Evolutionary conservation across 345 rosid species (phyloP).

Genomic region (Cardamine chenopodiifolia): DNA sequence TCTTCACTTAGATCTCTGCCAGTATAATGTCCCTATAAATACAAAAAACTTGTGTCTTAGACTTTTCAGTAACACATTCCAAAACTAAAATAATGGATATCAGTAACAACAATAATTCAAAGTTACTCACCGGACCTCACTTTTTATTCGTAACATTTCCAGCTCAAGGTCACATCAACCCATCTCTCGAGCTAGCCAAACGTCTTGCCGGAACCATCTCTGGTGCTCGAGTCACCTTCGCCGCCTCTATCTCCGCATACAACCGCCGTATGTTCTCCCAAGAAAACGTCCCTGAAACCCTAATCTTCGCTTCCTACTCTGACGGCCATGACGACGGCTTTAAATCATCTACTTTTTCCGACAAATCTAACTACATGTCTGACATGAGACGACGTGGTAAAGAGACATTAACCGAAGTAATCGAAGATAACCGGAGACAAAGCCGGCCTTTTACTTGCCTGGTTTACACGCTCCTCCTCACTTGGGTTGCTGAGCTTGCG

Average conservation of each 20-base stretch:
- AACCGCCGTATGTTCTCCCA: slow-evolving; percentile 46
- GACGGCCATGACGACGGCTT: slow-evolving; percentile 63
- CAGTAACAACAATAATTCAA: not conserved
- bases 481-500: slow-evolving; percentile 62
- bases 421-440: slow-evolving; percentile 22
- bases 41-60: not conserved
- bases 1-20: slow-evolving; percentile 23
- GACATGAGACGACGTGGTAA: slow-evolving; percentile 48
- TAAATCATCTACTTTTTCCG: slow-evolving; percentile 17
- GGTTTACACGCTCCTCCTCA: slow-evolving; percentile 54
- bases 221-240: slow-evolving; percentile 55
- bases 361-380: slow-evolving; percentile 27
- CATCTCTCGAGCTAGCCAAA: slow-evolving; percentile 60
- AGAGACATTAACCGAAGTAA: slow-evolving; percentile 44
- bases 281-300: slow-evolving; percentile 8
- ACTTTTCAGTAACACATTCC: not conserved
- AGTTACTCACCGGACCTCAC: slow-evolving; percentile 37
- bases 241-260: slow-evolving; percentile 46
- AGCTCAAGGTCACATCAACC: slow-evolving; percentile 72
- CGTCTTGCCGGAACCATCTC: slow-evolving; percentile 44
- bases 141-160: slow-evolving; percentile 57
- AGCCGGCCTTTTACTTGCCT: slow-evolving; percentile 46
- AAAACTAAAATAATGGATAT: not conserved
- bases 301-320: slow-evolving; percentile 54
- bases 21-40: slow-evolving; percentile 2